Base-by-base conservation (phyloP, 495 filamentous ascomycete species). In the Xylaria castorea region DNA sequence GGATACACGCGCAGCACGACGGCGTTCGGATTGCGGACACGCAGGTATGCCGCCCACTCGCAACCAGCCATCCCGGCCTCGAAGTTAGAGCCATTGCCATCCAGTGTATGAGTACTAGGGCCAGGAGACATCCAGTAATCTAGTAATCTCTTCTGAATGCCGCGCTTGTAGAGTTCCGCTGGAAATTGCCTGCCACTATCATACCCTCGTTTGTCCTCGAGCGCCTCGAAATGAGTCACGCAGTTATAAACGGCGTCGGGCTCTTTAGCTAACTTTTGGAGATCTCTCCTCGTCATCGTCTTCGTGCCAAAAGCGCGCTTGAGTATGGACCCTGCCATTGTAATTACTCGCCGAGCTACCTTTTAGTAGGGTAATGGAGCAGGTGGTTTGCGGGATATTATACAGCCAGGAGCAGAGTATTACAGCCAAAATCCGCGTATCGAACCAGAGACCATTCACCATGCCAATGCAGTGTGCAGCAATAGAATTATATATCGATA, bases 1-100 rank as follows among this genome's bases (percentile, higher is more conserved):
- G 62, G 70, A 55, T 75, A 71, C 27, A 75, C 66, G 38, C 73
- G 70, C 12, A 76, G 38, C 3, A 76, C 67, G 12, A 70, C 1
- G 3, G 73, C 70, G 6, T 42, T 42, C 4, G 46, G 62, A 25
- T 53, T 50, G 20, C 71, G 61, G 42, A 63, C 75, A 2, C 70
- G 73, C 3, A 73, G 55, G 38, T 34, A 75, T 36, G 66, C 72
- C 16, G 75, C 75, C 51, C 68, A 76, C 63, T 76, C 75, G 1
- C 67, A 34, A 12, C 73, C 75, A 3, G 48, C 73, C 18, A 66
- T 58, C 5, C 66, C 50, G 27, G 73, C 57, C 0, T 53, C 27
- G 63, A 73, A 71, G 11, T 70, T 51, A 9, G 60, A 27, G 5
- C 62, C 22, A 0, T 64, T 16, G 25, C 30, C 53, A 48, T 64